These are phyloP conservation scores for Clavulina sp. DNA, from an alignment of 768 basidiomycete genomes.

Conservation along the genomic window DNA sequence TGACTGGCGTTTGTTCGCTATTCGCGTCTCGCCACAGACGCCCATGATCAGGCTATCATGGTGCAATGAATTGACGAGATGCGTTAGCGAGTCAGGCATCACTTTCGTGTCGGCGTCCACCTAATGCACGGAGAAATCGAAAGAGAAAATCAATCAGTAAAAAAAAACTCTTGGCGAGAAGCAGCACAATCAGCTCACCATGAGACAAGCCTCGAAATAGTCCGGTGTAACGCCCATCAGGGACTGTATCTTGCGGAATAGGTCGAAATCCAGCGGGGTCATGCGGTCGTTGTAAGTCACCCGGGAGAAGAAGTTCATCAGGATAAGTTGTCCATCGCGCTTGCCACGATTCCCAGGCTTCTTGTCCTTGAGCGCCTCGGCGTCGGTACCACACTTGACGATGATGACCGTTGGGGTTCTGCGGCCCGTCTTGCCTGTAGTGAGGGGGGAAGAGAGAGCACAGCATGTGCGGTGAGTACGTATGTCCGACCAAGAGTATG, in stretches of 20 bases:
- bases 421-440: no score
- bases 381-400: conserved; percentile 91
- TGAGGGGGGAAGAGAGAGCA: conserved; percentile 30
- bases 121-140: conserved; percentile 24
- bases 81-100: conserved; percentile 72
- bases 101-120: conserved; percentile 98
- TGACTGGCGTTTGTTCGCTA: conserved; percentile 93
- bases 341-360: conserved; percentile 98
- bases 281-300: conserved; percentile 99
- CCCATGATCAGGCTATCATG: conserved; percentile 99
- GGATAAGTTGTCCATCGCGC: conserved; percentile 92
- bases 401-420: conserved; percentile 87
- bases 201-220: conserved; percentile 91
- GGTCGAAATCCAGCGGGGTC: conserved; percentile 91
- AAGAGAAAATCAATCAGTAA: conserved; percentile 3
- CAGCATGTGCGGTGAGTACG: no score
- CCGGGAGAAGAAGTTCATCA: conserved; percentile 99
- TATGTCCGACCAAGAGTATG: no score
- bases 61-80: conserved; percentile 96
- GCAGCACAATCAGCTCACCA: conserved; percentile 42
- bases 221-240: conserved; percentile 99
- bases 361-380: conserved; percentile 62
- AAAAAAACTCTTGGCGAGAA: conserved; percentile 6
- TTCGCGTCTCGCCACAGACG: conserved; percentile 94
- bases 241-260: conserved; percentile 90